Conservation (phyloP, 2,329 filamentous ascomycete species). For the Albifimbria verrucaria region DNA sequence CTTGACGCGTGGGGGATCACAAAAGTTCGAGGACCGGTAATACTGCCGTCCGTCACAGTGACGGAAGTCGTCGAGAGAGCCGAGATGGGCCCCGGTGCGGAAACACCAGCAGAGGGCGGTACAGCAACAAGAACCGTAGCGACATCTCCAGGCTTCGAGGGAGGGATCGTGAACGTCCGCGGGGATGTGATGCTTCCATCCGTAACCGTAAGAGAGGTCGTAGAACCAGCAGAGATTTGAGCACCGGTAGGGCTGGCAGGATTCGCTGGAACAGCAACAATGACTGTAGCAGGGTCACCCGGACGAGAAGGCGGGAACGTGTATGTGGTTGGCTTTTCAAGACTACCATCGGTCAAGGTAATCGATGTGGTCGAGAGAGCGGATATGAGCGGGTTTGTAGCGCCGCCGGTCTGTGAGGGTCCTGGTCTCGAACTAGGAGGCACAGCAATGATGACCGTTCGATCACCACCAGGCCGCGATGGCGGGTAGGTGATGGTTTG, state of each 20-base stretch:
- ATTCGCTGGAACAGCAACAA: neutral
- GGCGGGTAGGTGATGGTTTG: neutral
- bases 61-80: neutral
- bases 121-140: neutral
- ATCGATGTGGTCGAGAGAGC: neutral
- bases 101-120: neutral
- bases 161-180: neutral
- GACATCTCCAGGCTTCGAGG: neutral
- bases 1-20: neutral
- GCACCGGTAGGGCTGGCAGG: neutral
- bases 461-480: neutral
- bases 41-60: neutral
- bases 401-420: neutral
- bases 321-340: neutral
- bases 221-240: neutral
- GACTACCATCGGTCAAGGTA: neutral
- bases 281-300: neutral
- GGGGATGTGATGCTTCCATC: neutral
- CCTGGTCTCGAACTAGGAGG: neutral
- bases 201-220: neutral
- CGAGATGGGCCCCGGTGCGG: neutral
- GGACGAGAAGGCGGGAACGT: neutral
- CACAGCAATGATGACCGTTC: neutral
- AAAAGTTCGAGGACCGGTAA: neutral
- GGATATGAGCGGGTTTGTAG: neutral